Evolutionary conservation across 1,284 basidiomycete species (phyloP), one percentile per base, ranked within the genome.

Genomic region (Malassezia psittaci): DNA sequence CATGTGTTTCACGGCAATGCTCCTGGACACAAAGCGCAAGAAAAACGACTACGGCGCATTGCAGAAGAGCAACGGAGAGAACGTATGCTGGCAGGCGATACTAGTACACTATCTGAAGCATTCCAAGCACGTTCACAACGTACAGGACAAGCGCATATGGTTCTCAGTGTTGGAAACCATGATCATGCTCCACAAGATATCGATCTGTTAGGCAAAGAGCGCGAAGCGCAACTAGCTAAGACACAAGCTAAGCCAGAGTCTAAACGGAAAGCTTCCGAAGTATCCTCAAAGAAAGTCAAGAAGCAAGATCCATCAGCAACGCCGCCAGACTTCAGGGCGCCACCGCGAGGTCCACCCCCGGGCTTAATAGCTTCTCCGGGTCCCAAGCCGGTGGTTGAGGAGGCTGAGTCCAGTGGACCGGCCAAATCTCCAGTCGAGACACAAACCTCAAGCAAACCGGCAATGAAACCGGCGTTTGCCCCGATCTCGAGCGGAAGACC

Each of bases 91-190:
- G 67, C 68, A 35, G 72, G 72, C n/a, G 72, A 74, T 44, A 69
- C 71, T 40, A 64, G 54, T 21, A 69, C 68, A 15, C 68, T 74
- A 69, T 61, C 60, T 13, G 42, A 52, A 19, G 69, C 71, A n/a
- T 73, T 74, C 51, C 60, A 61, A 48, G 63, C 53, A 35, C 52
- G 72, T 41, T 61, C 66, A 21, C 66, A 66, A 58, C 59, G 68
- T 1, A 69, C 61, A n/a, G 72, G 71, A 2, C 67, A 72, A 52
- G 71, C 69, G 15, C 69, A 72, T 51, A 74, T 74, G 72, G 69
- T 74, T 24, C 61, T 73, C 18, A 70, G 72, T 45, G 70, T 74
- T 4, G 72, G 70, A 1, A 61, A 55, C 37, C 55, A 54, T 15
- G 68, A 64, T 9, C 57, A 65, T 43, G 72, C 69, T 21, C 71